Percentiles rank a stretch among this genome's conserved stretches.
phyloP scores from a whole-genome alignment of 192 early-diverging fungal species.

The Podila epigama region DNA sequence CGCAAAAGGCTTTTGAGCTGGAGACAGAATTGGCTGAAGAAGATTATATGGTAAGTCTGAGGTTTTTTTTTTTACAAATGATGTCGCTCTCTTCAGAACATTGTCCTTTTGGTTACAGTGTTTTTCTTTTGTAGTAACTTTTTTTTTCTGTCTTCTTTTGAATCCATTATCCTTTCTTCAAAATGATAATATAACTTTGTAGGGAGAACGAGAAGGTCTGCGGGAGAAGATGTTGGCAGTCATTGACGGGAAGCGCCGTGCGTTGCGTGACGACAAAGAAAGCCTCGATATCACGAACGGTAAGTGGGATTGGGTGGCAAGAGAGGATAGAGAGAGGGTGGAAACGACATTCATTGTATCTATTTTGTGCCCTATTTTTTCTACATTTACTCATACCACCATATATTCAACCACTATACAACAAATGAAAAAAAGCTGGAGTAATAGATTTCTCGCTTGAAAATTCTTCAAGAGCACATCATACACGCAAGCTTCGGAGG shows the following conservation, averaged over 20 bases:
- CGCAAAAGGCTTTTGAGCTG: conserved; percentile 66
- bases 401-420: neutral
- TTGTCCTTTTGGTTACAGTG: no score
- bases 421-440: no score
- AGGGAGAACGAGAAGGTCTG: conserved; percentile 72
- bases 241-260: conserved; percentile 79
- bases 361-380: neutral
- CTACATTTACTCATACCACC: neutral
- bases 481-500: conserved; percentile 28
- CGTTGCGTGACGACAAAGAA: conserved; percentile 85
- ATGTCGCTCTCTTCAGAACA: conserved; percentile 3
- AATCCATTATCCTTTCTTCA: no score
- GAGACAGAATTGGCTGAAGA: conserved; percentile 69
- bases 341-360: neutral
- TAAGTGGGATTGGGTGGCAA: conserved; percentile 25
- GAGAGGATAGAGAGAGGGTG: no score
- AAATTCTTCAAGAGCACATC: conserved; percentile 27
- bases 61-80: neutral
- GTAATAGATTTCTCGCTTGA: conserved; percentile 39
- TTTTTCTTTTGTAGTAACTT: conserved; percentile 3
- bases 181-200: no score
- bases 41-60: conserved; percentile 65
- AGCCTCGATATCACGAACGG: conserved; percentile 77
- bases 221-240: conserved; percentile 77
- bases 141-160: conserved; percentile 3